Base-by-base conservation (phyloP, 257 asterid species). In the Pogostemon cablin region DNA sequence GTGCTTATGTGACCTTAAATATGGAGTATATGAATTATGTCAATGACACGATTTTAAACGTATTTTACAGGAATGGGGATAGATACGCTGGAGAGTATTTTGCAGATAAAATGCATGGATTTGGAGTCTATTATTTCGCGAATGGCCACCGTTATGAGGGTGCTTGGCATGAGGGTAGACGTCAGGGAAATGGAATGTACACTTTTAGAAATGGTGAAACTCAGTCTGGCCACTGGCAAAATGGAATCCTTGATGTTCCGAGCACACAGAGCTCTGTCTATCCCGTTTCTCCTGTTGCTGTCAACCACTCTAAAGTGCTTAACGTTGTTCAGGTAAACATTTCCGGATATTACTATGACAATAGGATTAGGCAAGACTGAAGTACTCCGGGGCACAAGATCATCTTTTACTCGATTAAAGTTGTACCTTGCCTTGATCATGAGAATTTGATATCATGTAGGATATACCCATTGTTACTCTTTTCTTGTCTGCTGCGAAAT, bases 101-200 rank as follows among this genome's bases (percentile, higher is more conserved):
- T 83, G 96, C 95, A 9, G 95, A 91, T 80, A 91, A 88, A 77
- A 89, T 91, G 95, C 96, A 91, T 52, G 96, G 97, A 35, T 91
- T 91, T 76, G 97, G 97, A 57, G 87, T 89, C 7, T 91, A 91
- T 73, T 75, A 42, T 43, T 91, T 91, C 61, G 97, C 96, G 9
- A 89, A 89, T 61, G 95, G 93, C 20, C 97, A 91, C 66, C 82
- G 84, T 0, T 91, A 91, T 37, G 97, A 91, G 79, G 97, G 97
- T 78, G 91, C 96, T 61, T 91, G 97, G 97, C 97, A 88, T 46
- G 97, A 91, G 75, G 96, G 96, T 68, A 83, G 80, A 78, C 86
- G 97, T 60, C 97, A 91, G 75, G 97, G 96, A 4, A 88, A 87
- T 6, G 97, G 97, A 15, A 87, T 87, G 90, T 91, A 91, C 78